phyloP scores from a whole-genome alignment of 768 basidiomycete genomes.

The Lactarius indigo region DNA sequence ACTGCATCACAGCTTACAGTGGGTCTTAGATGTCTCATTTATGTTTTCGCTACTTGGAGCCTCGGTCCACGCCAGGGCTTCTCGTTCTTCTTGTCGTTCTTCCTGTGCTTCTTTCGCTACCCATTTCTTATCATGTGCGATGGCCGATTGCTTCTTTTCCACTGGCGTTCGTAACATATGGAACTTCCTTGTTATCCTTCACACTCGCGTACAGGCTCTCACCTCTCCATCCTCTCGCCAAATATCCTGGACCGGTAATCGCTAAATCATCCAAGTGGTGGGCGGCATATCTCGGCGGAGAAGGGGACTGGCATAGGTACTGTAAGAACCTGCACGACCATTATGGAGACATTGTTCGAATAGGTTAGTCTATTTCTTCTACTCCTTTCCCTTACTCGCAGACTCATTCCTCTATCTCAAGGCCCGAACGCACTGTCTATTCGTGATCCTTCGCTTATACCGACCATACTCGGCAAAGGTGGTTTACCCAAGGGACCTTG shows the following conservation, averaged over 20 bases:
- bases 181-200: background rate
- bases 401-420: background rate
- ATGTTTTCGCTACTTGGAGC: background rate
- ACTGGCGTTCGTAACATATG: background rate
- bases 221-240: slow-evolving; percentile 39
- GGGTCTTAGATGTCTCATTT: background rate
- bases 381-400: background rate
- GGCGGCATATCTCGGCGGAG: slow-evolving; percentile 24
- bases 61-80: background rate
- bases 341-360: slow-evolving; percentile 38
- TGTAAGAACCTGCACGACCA: slow-evolving; percentile 34
- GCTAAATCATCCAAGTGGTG: slow-evolving; percentile 32
- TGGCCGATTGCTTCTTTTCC: background rate
- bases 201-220: slow-evolving; percentile 37
- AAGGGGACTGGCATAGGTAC: slow-evolving; percentile 33
- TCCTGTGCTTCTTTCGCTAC: background rate
- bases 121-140: background rate
- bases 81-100: background rate
- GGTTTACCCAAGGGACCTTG: slow-evolving; percentile 30
- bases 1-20: background rate
- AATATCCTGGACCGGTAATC: slow-evolving; percentile 36
- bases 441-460: background rate
- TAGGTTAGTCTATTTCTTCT: slow-evolving; percentile 31
- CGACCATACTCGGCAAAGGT: background rate
- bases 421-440: background rate